These are phyloP conservation scores for Planoprotostelium fungivorum DNA, from an alignment of 78 protist species.

Conservation along the genomic window DNA sequence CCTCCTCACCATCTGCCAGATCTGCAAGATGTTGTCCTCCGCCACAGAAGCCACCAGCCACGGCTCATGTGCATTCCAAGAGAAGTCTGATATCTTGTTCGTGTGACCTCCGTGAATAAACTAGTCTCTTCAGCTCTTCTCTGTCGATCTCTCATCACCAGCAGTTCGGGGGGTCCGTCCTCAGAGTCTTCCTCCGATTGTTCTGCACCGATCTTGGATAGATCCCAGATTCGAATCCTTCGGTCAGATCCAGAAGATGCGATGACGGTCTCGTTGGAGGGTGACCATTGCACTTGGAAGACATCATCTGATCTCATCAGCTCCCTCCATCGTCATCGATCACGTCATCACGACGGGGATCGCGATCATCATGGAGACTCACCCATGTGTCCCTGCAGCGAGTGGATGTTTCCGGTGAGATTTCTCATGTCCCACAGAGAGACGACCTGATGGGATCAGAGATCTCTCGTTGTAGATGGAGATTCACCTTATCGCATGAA, in stretches of 20 bases:
- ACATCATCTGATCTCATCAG: constrained; percentile 44
- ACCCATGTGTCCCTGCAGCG: constrained; percentile 46
- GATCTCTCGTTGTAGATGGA: not conserved
- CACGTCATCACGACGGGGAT: too few relatives aligned
- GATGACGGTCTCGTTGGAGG: constrained; percentile 83
- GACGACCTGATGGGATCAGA: constrained; percentile 32
- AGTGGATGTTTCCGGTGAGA: constrained; percentile 65
- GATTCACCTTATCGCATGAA: constrained; percentile 72
- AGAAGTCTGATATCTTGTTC: constrained; percentile 77
- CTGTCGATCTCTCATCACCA: constrained; percentile 15
- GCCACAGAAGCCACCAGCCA: constrained; percentile 88
- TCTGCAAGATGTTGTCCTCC: constrained; percentile 93
- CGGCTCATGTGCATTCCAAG: constrained; percentile 86
- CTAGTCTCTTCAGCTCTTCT: not conserved
- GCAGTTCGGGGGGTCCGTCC: constrained; percentile 95
- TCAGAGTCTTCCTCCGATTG: constrained; percentile 90
- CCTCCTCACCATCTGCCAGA: constrained; percentile 84
- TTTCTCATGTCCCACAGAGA: constrained; percentile 94
- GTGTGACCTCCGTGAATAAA: constrained; percentile 98
- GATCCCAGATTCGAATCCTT: constrained; percentile 89
- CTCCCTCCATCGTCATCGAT: too few relatives aligned
- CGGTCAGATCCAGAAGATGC: constrained; percentile 83
- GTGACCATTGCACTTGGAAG: constrained; percentile 79
- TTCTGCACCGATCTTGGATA: constrained; percentile 82
- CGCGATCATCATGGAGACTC: not conserved